Evolutionary conservation across 2,329 filamentous ascomycete species (phyloP).

Genomic region (Hypoxylon sp.): DNA sequence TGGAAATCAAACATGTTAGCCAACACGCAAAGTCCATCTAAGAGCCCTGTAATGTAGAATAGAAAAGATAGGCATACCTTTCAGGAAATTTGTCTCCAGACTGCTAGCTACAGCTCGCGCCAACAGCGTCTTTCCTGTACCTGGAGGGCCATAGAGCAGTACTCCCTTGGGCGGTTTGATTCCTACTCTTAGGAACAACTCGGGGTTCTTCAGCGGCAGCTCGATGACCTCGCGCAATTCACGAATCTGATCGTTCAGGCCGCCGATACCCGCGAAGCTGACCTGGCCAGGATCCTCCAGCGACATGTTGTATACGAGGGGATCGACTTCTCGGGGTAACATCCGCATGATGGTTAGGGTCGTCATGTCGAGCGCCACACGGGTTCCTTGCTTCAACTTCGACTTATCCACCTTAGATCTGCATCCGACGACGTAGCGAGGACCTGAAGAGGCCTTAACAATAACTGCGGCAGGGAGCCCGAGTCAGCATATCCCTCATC

Average conservation of each 20-base stretch:
- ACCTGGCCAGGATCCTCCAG: conserved; percentile 97
- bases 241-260: conserved; percentile 97
- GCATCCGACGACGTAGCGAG: conserved; percentile 97
- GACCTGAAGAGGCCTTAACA: conserved; percentile 97
- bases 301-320: conserved; percentile 99
- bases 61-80: conserved; percentile 71
- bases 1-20: conserved; percentile 35
- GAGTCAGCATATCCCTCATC: conserved; percentile 8
- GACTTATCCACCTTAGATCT: conserved; percentile 97
- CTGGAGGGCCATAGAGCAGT: conserved; percentile 93
- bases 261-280: conserved; percentile 97
- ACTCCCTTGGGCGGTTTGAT: conserved; percentile 99
- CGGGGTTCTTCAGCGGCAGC: conserved; percentile 97
- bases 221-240: conserved; percentile 98
- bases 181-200: conserved; percentile 94
- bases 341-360: conserved; percentile 99
- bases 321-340: conserved; percentile 98
- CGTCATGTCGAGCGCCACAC: conserved; percentile 98
- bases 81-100: conserved; percentile 97
- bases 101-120: conserved; percentile 96
- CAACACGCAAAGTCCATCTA: neutral
- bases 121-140: conserved; percentile 95
- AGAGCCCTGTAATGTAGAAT: neutral
- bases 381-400: conserved; percentile 98
- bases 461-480: conserved; percentile 75